Evolutionary conservation across 2,329 filamentous ascomycete genomes (phyloP).

Genomic region (Raffaelea ambrosiae): DNA sequence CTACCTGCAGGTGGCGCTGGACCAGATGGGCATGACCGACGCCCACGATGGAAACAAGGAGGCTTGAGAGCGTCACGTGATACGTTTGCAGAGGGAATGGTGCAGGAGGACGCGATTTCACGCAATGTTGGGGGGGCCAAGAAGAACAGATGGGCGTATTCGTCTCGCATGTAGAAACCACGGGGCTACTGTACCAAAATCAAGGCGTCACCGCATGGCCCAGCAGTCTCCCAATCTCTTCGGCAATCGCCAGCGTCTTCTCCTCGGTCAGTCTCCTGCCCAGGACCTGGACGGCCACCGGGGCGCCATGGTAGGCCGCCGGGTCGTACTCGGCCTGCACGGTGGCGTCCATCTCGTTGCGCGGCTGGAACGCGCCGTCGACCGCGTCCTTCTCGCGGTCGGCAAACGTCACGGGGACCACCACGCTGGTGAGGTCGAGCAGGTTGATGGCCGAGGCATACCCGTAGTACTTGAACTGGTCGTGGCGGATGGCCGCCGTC

Average conservation of each 20-base stretch:
- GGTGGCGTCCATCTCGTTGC: conserved; percentile 3
- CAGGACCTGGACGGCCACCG: neutral
- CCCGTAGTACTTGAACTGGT: conserved; percentile 40
- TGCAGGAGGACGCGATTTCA: too few species aligned
- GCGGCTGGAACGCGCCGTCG: neutral
- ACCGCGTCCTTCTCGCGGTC: conserved; percentile 1
- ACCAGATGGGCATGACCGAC: neutral
- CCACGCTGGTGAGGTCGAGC: conserved; percentile 54
- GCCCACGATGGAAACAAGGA: neutral
- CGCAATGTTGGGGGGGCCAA: too few species aligned
- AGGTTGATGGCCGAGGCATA: conserved; percentile 63
- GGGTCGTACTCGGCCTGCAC: conserved; percentile 4
- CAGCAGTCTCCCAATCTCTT: neutral
- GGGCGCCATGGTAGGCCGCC: neutral
- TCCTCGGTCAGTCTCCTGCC: neutral
- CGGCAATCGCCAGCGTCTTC: neutral
- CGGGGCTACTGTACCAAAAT: too few species aligned
- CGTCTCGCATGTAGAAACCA: too few species aligned
- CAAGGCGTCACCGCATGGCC: neutral
- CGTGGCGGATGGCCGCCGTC: conserved; percentile 30
- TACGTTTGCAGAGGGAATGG: too few species aligned
- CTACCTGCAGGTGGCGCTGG: neutral
- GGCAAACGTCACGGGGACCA: conserved; percentile 43
- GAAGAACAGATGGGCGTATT: too few species aligned
- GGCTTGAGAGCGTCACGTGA: neutral